Percentiles rank a stretch among this genome's conserved stretches.
Evolutionary conservation across 345 rosid species (phyloP).

Genomic region (Bruguiera parviflora): DNA sequence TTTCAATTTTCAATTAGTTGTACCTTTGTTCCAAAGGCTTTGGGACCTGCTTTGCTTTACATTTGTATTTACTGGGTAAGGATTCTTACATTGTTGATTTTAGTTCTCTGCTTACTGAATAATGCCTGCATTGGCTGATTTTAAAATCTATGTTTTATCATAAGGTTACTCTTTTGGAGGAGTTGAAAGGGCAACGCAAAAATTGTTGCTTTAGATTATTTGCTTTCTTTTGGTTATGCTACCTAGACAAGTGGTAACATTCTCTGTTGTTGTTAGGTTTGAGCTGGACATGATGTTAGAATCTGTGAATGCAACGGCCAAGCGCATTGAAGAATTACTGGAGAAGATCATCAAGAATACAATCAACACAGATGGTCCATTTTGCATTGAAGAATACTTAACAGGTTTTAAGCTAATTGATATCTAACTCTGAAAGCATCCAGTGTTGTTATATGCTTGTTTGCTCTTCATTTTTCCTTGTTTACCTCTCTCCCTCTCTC

Average conservation of each 20-base stretch:
- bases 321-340: constrained; percentile 79
- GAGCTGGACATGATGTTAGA: constrained; percentile 97
- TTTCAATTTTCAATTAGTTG: not conserved
- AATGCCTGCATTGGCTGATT: not conserved
- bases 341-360: constrained; percentile 66
- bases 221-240: constrained; percentile 4
- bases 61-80: too few species aligned
- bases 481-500: not conserved
- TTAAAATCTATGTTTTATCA: not conserved
- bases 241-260: constrained; percentile 10
- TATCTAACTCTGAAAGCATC: constrained; percentile 2
- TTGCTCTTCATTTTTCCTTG: constrained; percentile 9
- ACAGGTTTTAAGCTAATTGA: constrained; percentile 52
- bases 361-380: constrained; percentile 51
- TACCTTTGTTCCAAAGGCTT: too few species aligned
- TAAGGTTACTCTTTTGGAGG: not conserved
- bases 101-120: not conserved
- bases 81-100: not conserved
- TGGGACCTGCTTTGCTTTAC: too few species aligned
- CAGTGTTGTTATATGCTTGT: constrained; percentile 6
- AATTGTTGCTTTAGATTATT: constrained; percentile 7
- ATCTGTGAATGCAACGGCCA: constrained; percentile 75
- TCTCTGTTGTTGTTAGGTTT: constrained; percentile 54
- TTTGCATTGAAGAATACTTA: constrained; percentile 71
- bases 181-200: not conserved